phyloP scores from a whole-genome alignment of 768 basidiomycete genomes.

The Pleurotus ostreatus region DNA sequence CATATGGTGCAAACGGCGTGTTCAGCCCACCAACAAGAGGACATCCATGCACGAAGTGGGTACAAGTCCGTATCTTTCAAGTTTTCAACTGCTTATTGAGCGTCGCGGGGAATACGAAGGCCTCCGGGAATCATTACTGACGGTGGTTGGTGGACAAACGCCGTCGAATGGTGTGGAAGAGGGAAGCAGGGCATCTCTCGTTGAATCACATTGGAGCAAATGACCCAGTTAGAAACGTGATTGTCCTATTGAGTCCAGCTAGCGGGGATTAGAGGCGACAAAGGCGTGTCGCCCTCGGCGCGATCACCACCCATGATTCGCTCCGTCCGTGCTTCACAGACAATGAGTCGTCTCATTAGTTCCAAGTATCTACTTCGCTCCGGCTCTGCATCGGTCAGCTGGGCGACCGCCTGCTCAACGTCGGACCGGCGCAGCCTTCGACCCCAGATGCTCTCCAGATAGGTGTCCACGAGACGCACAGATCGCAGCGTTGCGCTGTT shows the following conservation, averaged over 20 bases:
- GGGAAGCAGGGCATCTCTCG: neutral
- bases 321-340: conserved; percentile 49
- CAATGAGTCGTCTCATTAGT: conserved; percentile 34
- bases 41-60: neutral
- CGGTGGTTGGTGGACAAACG: neutral
- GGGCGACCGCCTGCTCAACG: conserved; percentile 32
- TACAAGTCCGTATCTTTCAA: neutral
- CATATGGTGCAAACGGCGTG: neutral
- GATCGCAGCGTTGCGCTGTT: conserved; percentile 21
- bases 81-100: neutral
- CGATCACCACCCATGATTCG: conserved; percentile 52
- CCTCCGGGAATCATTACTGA: too few species aligned
- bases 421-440: conserved; percentile 45
- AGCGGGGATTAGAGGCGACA: neutral
- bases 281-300: conserved; percentile 9
- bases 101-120: neutral
- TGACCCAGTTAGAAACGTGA: too few species aligned
- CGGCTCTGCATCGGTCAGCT: conserved; percentile 10
- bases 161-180: neutral
- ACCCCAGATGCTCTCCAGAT: conserved; percentile 57
- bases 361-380: conserved; percentile 18
- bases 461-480: conserved; percentile 49
- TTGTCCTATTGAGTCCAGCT: too few species aligned
- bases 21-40: neutral
- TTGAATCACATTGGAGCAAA: neutral